These are phyloP conservation scores for Albugo candida DNA, from an alignment of 352 stramenopile species.

Conservation along the genomic window DNA sequence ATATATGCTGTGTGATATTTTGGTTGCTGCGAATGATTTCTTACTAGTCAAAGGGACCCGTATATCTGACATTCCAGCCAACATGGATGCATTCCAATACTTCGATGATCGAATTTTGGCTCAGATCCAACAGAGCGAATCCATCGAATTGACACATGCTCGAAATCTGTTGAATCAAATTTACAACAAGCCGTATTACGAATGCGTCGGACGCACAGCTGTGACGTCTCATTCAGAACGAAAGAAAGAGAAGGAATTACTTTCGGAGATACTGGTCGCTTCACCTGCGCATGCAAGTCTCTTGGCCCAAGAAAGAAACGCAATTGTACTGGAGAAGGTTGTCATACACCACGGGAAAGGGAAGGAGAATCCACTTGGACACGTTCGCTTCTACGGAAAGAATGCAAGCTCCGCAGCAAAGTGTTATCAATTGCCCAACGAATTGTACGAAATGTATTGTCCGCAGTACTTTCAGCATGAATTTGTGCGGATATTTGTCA, in stretches of 20 bases:
- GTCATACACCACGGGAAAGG: conserved; percentile 70
- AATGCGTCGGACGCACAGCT: conserved; percentile 44
- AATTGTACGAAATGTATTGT: conserved; percentile 47
- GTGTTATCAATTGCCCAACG: conserved; percentile 30
- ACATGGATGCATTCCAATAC: conserved; percentile 59
- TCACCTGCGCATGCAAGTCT: conserved; percentile 10
- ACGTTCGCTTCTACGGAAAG: conserved; percentile 69
- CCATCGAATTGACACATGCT: conserved; percentile 19
- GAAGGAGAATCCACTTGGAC: conserved; percentile 36
- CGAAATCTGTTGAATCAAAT: conserved; percentile 38
- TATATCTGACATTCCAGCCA: conserved; percentile 43
- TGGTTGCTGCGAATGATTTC: conserved; percentile 48
- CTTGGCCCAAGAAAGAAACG: conserved; percentile 18
- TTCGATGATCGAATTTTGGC: conserved; percentile 64
- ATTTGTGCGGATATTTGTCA: conserved; percentile 56
- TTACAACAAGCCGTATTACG: conserved; percentile 51
- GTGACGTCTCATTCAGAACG: conserved; percentile 22
- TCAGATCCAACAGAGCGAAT: conserved; percentile 54
- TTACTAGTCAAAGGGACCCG: conserved; percentile 33
- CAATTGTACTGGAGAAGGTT: conserved; percentile 68
- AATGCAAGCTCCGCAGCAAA: conserved; percentile 17
- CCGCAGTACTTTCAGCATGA: conserved; percentile 42
- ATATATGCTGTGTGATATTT: conserved; percentile 81
- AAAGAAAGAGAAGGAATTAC: conserved; percentile 25
- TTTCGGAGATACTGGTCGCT: conserved; percentile 36